These are phyloP conservation scores for Bauhinia variegata DNA, from an alignment of 306 rosid species.

Conservation along the genomic window DNA sequence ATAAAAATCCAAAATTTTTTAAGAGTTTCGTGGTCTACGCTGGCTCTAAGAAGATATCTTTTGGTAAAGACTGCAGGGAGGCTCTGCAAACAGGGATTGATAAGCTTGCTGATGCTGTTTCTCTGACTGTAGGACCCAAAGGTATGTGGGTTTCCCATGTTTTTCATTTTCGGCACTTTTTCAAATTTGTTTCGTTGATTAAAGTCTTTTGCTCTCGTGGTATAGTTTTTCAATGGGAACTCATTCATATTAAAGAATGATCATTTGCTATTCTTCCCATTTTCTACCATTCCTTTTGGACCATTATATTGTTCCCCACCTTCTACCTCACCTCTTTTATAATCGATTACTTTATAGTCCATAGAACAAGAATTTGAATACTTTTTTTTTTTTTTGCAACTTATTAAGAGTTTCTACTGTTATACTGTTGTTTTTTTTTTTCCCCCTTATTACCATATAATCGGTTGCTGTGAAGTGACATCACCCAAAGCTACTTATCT, in stretches of 20 bases:
- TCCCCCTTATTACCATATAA: too few species aligned
- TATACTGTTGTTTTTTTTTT: too few species aligned
- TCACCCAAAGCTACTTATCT: too few species aligned
- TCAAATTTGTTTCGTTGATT: neutral
- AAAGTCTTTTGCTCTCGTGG: neutral
- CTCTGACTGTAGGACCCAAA: conserved; percentile 93
- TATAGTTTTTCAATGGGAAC: neutral
- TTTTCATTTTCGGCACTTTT: neutral
- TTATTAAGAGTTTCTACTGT: too few species aligned
- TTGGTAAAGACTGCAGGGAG: conserved; percentile 73
- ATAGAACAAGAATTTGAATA: too few species aligned
- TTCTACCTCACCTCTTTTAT: too few species aligned
- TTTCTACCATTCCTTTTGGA: too few species aligned
- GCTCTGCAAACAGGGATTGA: conserved; percentile 78
- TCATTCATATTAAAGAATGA: neutral
- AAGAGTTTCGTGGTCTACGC: conserved; percentile 55
- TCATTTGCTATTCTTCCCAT: neutral
- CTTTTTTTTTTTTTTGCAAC: too few species aligned
- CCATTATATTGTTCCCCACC: too few species aligned
- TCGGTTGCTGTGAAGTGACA: too few species aligned
- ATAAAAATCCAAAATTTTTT: conserved; percentile 35
- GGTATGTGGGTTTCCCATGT: conserved; percentile 46
- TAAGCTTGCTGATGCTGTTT: conserved; percentile 93
- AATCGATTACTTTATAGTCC: too few species aligned
- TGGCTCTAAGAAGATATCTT: conserved; percentile 71